Percentiles rank a stretch among this genome's conserved stretches.
phyloP scores from a whole-genome alignment of 345 rosid genomes.

The Gossypium mustelinum region DNA sequence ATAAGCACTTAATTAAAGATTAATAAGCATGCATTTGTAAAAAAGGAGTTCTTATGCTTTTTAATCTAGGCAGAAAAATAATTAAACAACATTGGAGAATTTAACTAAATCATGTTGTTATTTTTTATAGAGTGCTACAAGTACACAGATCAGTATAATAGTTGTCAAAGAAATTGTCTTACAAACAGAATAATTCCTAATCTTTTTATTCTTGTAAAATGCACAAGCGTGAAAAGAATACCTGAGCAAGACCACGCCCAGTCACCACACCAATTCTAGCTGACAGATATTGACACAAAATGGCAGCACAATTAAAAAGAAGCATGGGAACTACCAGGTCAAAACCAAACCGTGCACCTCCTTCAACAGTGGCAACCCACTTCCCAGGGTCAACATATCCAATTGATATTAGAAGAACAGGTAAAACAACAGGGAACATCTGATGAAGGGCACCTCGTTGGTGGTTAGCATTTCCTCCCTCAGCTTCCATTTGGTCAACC shows the following conservation, averaged over 20 bases:
- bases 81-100: no score
- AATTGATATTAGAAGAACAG: slow-evolving; percentile 68
- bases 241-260: slow-evolving; percentile 88
- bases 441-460: slow-evolving; percentile 40
- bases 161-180: no score
- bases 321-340: slow-evolving; percentile 64
- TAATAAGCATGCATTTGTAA: neutral
- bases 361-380: slow-evolving; percentile 89
- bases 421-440: slow-evolving; percentile 58
- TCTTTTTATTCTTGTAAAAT: neutral
- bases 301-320: slow-evolving; percentile 71
- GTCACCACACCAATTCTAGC: slow-evolving; percentile 73
- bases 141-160: no score
- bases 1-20: neutral
- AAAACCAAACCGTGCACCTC: slow-evolving; percentile 84
- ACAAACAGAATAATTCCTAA: no score
- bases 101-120: no score
- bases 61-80: no score
- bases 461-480: slow-evolving; percentile 35
- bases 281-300: slow-evolving; percentile 83
- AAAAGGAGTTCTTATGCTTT: no score
- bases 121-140: no score
- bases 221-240: slow-evolving; percentile 12
- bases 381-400: slow-evolving; percentile 95
- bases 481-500: slow-evolving; percentile 63